Evolutionary conservation across 768 basidiomycete genomes (phyloP), one percentile per base, ranked within the genome.

Genomic region (Tulasnella sp.): DNA sequence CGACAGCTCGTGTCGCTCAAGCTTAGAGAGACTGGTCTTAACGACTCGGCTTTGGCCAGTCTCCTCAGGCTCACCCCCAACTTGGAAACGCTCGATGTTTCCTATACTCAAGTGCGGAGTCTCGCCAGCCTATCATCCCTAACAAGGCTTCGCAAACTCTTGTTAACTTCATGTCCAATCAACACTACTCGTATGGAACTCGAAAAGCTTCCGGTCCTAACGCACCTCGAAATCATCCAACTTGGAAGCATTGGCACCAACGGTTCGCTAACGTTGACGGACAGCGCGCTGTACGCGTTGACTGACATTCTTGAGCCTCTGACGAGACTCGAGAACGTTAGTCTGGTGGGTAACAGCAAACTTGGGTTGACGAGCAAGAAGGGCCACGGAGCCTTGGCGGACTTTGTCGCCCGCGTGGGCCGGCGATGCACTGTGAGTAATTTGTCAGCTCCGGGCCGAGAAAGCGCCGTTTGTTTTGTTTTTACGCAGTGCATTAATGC

Each of bases 341-440:
- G 85, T 82, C 85, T 93, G 10, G 91, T 91, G 9, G 90, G 90
- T 9, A 93, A 93, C 82, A 86, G 87, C 7, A 92, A 91, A 79
- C 83, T 93, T 24, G 90, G 90, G 9, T 75, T 83, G 0, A 84
- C 86, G 9, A 83, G 84, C 71, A 82, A 81, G 73, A 83, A 56
- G 42, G 38, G 42, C 19, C 14, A 85, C 10, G 82, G 85, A 3
- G 84, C 89, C 1, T 82, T 92, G 6, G 81, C 84, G 2, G 82
- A 86, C 34, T 88, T 93, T 80, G 82, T 93, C 39, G 82, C 83
- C 71, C 85, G 84, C 12, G 89, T 92, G 19, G 92, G 92, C 34
- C 86, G 90, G 80, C 87, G 85, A 56, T 92, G 91, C 86, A 91
- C 87, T 86, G 92, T 89, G 79, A n/a, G 76, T 52, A 83, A n/a